Conservation (phyloP, 2,329 filamentous ascomycete species). For the Penicillium hesseltinei region DNA sequence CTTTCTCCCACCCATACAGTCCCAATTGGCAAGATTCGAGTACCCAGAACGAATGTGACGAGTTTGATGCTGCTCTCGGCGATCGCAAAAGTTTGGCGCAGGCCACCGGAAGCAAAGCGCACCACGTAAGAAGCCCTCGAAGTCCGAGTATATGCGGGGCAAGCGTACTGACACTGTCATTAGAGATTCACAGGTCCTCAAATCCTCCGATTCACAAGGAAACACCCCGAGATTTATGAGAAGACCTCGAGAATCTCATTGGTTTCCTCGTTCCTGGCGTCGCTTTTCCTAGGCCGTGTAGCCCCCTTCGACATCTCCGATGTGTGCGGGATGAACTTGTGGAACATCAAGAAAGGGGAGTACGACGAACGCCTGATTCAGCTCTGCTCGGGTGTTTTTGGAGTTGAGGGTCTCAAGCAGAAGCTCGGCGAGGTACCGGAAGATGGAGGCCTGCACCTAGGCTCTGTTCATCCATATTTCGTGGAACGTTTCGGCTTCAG, state of each 20-base stretch:
- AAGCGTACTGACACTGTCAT: constrained; percentile 1
- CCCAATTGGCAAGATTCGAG: constrained; percentile 99
- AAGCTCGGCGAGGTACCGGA: constrained; percentile 79
- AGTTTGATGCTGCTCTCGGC: constrained; percentile 74
- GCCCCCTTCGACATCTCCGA: constrained; percentile 92
- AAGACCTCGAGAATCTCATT: constrained; percentile 83
- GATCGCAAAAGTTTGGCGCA: constrained; percentile 67
- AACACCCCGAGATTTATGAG: constrained; percentile 76
- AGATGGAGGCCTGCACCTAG: constrained; percentile 78
- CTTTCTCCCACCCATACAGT: constrained; percentile 80
- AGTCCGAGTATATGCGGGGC: constrained; percentile 1
- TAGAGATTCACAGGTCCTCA: constrained; percentile 96
- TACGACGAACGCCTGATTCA: constrained; percentile 76
- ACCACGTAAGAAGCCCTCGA: constrained; percentile 66
- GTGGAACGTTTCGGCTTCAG: constrained; percentile 74
- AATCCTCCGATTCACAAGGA: constrained; percentile 81
- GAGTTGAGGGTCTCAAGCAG: constrained; percentile 62
- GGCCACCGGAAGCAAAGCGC: constrained; percentile 85
- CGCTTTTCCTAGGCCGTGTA: constrained; percentile 77
- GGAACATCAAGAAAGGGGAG: constrained; percentile 73
- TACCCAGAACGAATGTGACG: constrained; percentile 86
- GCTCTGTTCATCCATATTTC: constrained; percentile 75
- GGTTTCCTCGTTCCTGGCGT: constrained; percentile 92
- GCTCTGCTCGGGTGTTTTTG: constrained; percentile 67
- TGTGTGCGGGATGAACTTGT: constrained; percentile 94